Evolutionary conservation across 306 rosid species (phyloP).

Genomic region (Lathyrus aphaca): DNA sequence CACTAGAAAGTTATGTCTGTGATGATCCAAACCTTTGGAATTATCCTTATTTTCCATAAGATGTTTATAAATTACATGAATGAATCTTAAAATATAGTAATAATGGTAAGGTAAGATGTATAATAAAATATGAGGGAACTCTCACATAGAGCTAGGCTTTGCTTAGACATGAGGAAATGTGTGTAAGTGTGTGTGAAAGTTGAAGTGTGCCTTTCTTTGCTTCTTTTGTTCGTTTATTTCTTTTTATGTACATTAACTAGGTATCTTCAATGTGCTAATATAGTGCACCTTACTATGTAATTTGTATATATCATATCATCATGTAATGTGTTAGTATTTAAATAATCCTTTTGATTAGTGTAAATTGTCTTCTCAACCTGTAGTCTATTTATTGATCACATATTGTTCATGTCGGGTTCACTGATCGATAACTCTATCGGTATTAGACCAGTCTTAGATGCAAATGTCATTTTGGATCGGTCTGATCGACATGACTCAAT

Average conservation of each 20-base stretch:
- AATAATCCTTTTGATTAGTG: neutral
- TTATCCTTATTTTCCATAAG: constrained; percentile 38
- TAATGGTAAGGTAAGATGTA: constrained; percentile 31
- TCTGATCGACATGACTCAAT: too few relatives aligned
- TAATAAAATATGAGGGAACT: constrained; percentile 41
- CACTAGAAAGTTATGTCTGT: neutral
- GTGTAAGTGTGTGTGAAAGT: constrained; percentile 12
- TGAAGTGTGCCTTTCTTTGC: constrained; percentile 13
- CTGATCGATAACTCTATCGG: too few relatives aligned
- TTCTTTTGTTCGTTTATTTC: constrained; percentile 11
- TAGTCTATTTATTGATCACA: too few relatives aligned
- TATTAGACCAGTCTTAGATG: too few relatives aligned
- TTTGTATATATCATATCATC: neutral
- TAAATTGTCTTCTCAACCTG: neutral
- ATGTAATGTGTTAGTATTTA: neutral
- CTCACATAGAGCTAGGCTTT: constrained; percentile 40
- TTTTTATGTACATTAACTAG: constrained; percentile 38
- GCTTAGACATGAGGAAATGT: constrained; percentile 41
- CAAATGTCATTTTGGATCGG: too few relatives aligned
- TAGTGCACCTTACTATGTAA: constrained; percentile 26
- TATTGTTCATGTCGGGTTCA: too few relatives aligned
- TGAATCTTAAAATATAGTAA: neutral
- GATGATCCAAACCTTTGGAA: constrained; percentile 57
- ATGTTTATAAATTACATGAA: neutral
- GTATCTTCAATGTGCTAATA: constrained; percentile 8